Conservation (phyloP, 1,284 basidiomycete genomes). For the Cryptococcus sp. region DNA sequence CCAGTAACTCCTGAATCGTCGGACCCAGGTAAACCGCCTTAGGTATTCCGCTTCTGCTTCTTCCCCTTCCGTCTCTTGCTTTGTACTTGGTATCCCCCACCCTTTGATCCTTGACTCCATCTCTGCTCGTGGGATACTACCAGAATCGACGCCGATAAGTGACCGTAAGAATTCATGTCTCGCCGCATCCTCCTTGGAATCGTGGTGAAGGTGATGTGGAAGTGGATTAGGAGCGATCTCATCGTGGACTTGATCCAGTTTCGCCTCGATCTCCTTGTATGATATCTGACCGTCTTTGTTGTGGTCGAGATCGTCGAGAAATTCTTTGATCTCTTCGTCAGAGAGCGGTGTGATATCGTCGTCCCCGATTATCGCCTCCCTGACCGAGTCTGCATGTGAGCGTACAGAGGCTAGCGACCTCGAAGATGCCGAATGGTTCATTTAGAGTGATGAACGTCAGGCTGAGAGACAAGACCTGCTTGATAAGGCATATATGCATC, state of each 20-base stretch:
- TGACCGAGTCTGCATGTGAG: background rate
- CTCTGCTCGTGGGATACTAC: slow-evolving; percentile 13
- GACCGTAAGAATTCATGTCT: slow-evolving; percentile 25
- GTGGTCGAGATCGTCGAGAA: slow-evolving; percentile 26
- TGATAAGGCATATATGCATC: no score
- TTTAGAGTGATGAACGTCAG: no score
- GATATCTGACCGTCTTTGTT: slow-evolving; percentile 22
- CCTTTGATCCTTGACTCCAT: slow-evolving; percentile 14
- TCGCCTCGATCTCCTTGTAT: slow-evolving; percentile 21
- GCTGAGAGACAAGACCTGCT: no score
- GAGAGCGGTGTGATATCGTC: slow-evolving; percentile 9
- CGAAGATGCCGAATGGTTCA: no score
- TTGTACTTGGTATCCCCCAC: slow-evolving; percentile 26
- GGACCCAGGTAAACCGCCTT: slow-evolving; percentile 3
- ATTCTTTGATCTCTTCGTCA: slow-evolving; percentile 22
- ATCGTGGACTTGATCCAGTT: slow-evolving; percentile 20
- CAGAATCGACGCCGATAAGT: slow-evolving; percentile 14
- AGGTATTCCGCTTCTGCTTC: slow-evolving; percentile 23
- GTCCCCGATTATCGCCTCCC: background rate
- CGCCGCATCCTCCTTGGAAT: slow-evolving; percentile 7
- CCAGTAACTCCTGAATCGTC: slow-evolving; percentile 22
- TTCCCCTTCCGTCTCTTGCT: slow-evolving; percentile 21
- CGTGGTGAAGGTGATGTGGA: slow-evolving; percentile 14
- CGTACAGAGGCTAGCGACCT: background rate
- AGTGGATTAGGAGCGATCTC: slow-evolving; percentile 17